Conservation (phyloP, 2,329 filamentous ascomycete genomes). For the Lecanicillium sp. region DNA sequence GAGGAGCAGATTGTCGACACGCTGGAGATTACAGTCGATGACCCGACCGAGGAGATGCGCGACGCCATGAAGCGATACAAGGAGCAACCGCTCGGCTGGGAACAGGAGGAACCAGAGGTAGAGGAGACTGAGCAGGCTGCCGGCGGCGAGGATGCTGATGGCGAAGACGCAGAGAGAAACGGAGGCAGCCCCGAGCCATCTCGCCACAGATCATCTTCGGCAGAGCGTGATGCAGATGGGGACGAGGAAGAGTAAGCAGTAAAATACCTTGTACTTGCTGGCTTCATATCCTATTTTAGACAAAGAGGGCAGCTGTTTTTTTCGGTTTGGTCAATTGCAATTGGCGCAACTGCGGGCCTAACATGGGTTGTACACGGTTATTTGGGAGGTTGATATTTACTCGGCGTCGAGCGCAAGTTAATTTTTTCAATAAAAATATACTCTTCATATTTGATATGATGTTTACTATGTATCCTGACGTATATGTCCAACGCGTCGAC, state of each 20-base stretch:
- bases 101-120: conserved; percentile 30
- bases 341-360: too few relatives aligned
- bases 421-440: too few relatives aligned
- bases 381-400: too few relatives aligned
- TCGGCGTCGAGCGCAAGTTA: too few relatives aligned
- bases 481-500: too few relatives aligned
- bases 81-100: conserved; percentile 42
- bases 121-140: conserved; percentile 15
- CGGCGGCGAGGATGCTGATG: conserved; percentile 19
- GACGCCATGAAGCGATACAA: conserved; percentile 45
- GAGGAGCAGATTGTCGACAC: conserved; percentile 47
- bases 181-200: conserved; percentile 14
- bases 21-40: conserved; percentile 46
- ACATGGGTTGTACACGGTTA: too few relatives aligned
- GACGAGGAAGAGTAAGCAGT: conserved; percentile 23
- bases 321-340: background rate
- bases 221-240: conserved; percentile 36
- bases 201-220: conserved; percentile 20
- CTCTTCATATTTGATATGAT: too few relatives aligned
- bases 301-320: background rate
- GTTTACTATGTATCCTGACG: too few relatives aligned
- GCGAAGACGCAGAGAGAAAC: conserved; percentile 13
- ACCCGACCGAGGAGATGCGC: conserved; percentile 46
- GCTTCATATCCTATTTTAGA: conserved; percentile 6
- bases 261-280: background rate